phyloP scores from a whole-genome alignment of 2,329 filamentous ascomycete genomes.

The Aspergillus candidus region DNA sequence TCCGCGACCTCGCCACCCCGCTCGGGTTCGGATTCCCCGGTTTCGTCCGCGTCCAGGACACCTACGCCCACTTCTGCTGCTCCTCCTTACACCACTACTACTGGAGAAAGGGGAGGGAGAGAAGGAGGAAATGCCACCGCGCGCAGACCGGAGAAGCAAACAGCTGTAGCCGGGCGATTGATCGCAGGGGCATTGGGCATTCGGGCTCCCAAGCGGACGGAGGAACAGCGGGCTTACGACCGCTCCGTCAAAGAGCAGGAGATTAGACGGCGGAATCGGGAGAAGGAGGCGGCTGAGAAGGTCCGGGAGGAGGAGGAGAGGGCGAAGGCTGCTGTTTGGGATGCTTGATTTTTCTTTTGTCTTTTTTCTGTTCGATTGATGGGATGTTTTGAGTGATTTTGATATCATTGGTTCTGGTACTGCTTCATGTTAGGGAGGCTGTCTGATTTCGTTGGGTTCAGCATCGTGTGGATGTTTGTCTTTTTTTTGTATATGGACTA shows the following conservation, averaged over 20 bases:
- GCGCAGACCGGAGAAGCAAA: conserved; percentile 78
- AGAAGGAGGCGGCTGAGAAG: conserved; percentile 59
- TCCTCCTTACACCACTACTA: too few relatives aligned
- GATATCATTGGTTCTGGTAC: background rate
- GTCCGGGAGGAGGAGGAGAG: conserved; percentile 61
- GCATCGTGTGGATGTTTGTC: too few relatives aligned
- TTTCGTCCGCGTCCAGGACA: conserved; percentile 3
- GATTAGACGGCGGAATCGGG: conserved; percentile 66
- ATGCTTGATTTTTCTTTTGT: conserved; percentile 45
- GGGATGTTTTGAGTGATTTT: background rate
- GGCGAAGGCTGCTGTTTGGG: conserved; percentile 83
- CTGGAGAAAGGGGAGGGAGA: too few relatives aligned
- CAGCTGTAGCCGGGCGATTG: conserved; percentile 80
- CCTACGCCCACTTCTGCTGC: too few relatives aligned
- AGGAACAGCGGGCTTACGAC: conserved; percentile 85
- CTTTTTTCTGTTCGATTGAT: background rate
- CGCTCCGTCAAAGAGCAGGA: conserved; percentile 76
- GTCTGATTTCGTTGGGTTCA: too few relatives aligned
- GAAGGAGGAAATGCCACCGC: too few relatives aligned
- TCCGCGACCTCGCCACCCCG: conserved; percentile 11
- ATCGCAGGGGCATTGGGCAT: conserved; percentile 86
- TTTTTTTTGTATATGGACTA: too few relatives aligned
- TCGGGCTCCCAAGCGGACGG: conserved; percentile 70
- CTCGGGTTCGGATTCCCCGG: conserved; percentile 9
- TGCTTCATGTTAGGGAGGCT: too few relatives aligned